A percentile compares a stretch with the other conserved stretches of the same genome.
phyloP scores from a whole-genome alignment of 202 grass and related monocot species.

The Tripidium arundinaceum region DNA sequence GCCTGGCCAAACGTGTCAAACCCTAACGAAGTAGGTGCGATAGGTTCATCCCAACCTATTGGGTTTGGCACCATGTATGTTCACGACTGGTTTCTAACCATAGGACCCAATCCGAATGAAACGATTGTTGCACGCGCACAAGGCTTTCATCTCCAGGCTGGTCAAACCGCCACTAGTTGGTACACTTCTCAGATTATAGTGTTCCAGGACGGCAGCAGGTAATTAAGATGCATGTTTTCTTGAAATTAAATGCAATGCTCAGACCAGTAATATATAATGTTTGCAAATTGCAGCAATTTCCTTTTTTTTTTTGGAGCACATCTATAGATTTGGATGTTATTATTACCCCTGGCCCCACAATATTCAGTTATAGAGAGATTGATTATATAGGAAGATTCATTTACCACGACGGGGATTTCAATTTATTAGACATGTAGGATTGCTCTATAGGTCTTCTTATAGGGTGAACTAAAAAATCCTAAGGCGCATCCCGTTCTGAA shows the following conservation, averaged over 20 bases:
- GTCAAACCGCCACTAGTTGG: neutral
- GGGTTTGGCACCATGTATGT: neutral
- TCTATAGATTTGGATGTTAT: no score
- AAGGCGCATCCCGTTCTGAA: neutral
- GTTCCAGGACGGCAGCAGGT: neutral
- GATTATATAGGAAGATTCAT: no score
- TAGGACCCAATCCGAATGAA: neutral
- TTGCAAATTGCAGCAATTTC: no score
- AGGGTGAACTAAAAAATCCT: neutral
- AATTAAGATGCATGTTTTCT: neutral
- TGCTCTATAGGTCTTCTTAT: neutral
- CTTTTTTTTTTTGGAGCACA: no score
- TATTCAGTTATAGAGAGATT: no score
- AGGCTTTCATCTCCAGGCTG: neutral
- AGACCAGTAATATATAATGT: no score
- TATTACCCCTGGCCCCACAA: no score
- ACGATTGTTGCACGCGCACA: neutral
- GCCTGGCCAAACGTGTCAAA: neutral
- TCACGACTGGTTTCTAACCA: conserved; percentile 11
- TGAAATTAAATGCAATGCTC: no score
- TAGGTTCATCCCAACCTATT: neutral
- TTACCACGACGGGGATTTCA: neutral
- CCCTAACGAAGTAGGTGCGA: neutral
- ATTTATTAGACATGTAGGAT: neutral
- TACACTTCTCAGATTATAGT: neutral